Base-by-base conservation (phyloP, 805 yeast genomes). In the Sugiyamaella valdiviana region DNA sequence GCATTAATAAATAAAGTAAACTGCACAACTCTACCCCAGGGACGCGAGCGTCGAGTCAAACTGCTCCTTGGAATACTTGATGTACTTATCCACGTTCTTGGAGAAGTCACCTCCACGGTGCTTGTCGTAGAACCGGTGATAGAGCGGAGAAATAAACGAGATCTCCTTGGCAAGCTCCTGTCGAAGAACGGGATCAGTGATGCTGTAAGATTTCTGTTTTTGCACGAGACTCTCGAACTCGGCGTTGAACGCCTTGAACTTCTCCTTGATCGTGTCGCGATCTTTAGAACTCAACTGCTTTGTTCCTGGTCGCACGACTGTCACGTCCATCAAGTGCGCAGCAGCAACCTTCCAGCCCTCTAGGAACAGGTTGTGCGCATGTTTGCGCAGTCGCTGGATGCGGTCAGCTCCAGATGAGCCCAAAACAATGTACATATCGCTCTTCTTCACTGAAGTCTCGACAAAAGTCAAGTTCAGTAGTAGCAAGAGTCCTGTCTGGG, bases 61-160 rank as follows among this genome's bases (percentile, higher is more conserved):
- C 57, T 73, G 63, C 16, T 53, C 50, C 48, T 64, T 64, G 52
- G 75, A 57, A 58, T 78, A 83, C 66, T 81, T 83, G 62, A 85
- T 76, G 58, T 85, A 83, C 70, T 85, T 85, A 43, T 76, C 72
- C 39, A 77, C 71, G 59, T 84, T 80, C 63, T 86, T 86, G 19
- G 89, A 74, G 57, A 82, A 82, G 46, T 82, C 87, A n/a, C 82
- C 80, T 23, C 68, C 69, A 3, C 77, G 77, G 58, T 85, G 82
- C 63, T 85, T 85, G 57, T 85, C 88, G 64, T 86, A 83, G 62
- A 91, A 84, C 59, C 93, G 80, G 60, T 83, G 81, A 67, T 91
- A 91, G 47, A 91, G 77, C 12, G 96, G 96, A 50, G 80, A 74
- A 45, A 93, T 82, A 56, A 88, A 79, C 32, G 81, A 61, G 21